Evolutionary conservation across 192 early-diverging fungal genomes (phyloP), one percentile per base, ranked within the genome.

Genomic region (Gaertneriomyces sp.): DNA sequence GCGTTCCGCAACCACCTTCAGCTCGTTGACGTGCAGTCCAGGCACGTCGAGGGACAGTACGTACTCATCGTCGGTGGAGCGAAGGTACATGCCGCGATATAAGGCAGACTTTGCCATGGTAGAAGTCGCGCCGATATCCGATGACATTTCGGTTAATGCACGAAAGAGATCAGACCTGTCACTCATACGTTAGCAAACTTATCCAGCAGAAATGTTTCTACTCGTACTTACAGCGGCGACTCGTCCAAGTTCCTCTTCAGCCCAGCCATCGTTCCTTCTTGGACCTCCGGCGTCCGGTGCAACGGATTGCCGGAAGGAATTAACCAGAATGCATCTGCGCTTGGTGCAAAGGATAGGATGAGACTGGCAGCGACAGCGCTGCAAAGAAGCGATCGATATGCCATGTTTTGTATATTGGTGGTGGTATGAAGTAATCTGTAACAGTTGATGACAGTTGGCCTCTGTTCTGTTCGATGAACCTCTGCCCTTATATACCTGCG

Each of bases 21-120:
- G 39, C n/a, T 69, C 68, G 8, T 55, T 25, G 17, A 49, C 49
- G 68, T 54, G 58, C n/a, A 62, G 40, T 42, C 68, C 68, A 51
- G 68, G 59, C n/a, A 69, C 68, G 68, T 69, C 68, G 59, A 69
- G 61, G 50, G 58, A 25, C 8, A 69, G 52, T 16, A 61, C 11
- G 68, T 69, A 69, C 5, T 20, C 25, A 45, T 69, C 47, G 7
- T 69, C 68, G 50, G 16, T 45, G 19, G 51, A 42, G 52, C 60
- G 59, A 16, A 61, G n/a, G 68, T 61, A 61, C 46, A 69, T 42
- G 46, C 68, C 68, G 44, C 58, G 56, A 54, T 17, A n/a, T 38
- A 69, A 50, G 40, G 68, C 20, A 11, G 12, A n/a, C 43, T 61
- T 61, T 19, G 60, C 41, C 38, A n/a, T 45, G 40, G 68, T 54